A percentile compares a stretch with the other conserved stretches of the same genome.
Evolutionary conservation across 176 grass and related monocot species (phyloP).

Genomic region (Lolium rigidum): DNA sequence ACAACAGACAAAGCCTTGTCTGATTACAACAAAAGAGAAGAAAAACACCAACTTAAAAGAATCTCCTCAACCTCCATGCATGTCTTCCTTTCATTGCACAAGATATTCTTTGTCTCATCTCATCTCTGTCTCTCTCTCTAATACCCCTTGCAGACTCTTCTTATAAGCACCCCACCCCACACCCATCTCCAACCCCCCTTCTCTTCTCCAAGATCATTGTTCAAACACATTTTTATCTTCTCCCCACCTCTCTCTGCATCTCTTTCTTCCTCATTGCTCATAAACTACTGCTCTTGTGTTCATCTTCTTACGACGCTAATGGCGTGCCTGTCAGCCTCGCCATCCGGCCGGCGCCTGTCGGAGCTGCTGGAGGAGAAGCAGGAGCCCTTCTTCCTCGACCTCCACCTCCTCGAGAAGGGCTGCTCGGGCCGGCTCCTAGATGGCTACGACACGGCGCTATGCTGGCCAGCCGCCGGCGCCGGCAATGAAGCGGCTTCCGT

Average conservation of each 20-base stretch:
- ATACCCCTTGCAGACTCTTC: no score
- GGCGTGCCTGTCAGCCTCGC: slow-evolving; percentile 52
- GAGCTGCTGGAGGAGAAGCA: slow-evolving; percentile 90
- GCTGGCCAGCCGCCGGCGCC: slow-evolving; percentile 58
- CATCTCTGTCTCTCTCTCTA: background rate
- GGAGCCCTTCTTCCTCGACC: slow-evolving; percentile 82
- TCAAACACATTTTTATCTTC: background rate
- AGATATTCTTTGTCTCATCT: slow-evolving; percentile 44
- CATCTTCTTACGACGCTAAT: slow-evolving; percentile 6
- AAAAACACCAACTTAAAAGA: slow-evolving; percentile 4
- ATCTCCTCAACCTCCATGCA: slow-evolving; percentile 47
- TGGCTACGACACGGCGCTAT: slow-evolving; percentile 52
- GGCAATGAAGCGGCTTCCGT: slow-evolving; percentile 25
- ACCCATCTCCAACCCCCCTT: background rate
- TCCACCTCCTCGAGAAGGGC: slow-evolving; percentile 86
- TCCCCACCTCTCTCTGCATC: background rate
- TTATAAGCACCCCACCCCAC: slow-evolving; percentile 49
- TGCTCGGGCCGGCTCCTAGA: slow-evolving; percentile 57
- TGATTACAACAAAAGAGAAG: background rate
- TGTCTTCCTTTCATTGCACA: slow-evolving; percentile 36
- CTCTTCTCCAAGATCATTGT: background rate
- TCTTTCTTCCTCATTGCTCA: background rate
- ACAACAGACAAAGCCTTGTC: slow-evolving; percentile 11
- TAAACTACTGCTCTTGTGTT: background rate
- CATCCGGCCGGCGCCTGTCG: slow-evolving; percentile 64